These are phyloP conservation scores for Cantharellus anzutake DNA, from an alignment of 768 basidiomycete genomes.

Conservation along the genomic window DNA sequence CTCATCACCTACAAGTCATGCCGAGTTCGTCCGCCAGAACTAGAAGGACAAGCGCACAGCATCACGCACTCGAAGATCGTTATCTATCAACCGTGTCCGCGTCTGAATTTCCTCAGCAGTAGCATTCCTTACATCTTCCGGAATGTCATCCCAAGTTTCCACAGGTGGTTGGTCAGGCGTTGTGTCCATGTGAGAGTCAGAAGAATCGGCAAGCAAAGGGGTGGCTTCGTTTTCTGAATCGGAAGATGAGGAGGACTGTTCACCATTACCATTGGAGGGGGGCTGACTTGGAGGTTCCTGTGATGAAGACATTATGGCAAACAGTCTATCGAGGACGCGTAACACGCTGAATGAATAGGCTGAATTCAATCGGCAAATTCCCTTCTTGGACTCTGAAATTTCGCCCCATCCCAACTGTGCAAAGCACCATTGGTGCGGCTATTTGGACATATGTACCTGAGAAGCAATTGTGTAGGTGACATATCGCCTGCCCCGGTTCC, in stretches of 20 bases:
- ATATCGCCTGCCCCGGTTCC: no score
- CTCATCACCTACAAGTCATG: conserved; percentile 61
- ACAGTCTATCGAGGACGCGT: no score
- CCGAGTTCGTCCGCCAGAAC: background rate
- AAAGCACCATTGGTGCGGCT: no score
- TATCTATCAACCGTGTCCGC: conserved; percentile 83
- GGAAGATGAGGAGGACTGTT: background rate
- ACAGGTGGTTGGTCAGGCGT: conserved; percentile 11
- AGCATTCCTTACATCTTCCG: conserved; percentile 63
- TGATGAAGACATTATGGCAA: background rate
- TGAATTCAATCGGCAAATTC: no score
- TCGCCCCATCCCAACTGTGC: no score
- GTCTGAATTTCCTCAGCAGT: conserved; percentile 76
- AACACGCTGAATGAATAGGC: no score
- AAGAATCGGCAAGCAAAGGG: background rate
- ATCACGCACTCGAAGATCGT: conserved; percentile 67
- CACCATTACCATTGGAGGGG: background rate
- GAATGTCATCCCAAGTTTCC: conserved; percentile 83
- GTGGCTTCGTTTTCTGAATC: background rate
- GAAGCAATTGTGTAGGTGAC: no score
- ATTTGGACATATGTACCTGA: no score
- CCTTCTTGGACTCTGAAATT: no score
- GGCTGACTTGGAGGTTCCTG: background rate
- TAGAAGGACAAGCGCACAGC: background rate
- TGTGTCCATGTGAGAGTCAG: conserved; percentile 8